phyloP scores from a whole-genome alignment of 331 rosid species.

The Prunus yedoensis region DNA sequence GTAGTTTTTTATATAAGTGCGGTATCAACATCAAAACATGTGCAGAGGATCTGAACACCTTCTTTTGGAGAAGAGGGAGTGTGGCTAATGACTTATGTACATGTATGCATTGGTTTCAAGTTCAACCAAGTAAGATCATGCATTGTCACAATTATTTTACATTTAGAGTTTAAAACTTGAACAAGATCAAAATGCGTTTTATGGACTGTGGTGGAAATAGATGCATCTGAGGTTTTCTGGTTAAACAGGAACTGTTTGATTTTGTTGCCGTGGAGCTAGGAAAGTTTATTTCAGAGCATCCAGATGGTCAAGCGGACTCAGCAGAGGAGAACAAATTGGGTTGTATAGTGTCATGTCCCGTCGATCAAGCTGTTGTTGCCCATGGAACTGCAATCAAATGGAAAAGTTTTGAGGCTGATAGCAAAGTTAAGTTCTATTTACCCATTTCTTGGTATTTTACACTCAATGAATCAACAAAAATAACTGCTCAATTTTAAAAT shows the following conservation, averaged over 20 bases:
- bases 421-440: conserved; percentile 51
- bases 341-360: conserved; percentile 50
- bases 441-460: background rate
- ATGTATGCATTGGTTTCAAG: background rate
- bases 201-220: background rate
- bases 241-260: conserved; percentile 44
- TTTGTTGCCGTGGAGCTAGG: conserved; percentile 61
- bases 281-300: conserved; percentile 43
- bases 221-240: background rate
- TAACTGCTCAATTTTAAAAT: background rate
- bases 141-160: background rate
- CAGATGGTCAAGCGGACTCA: conserved; percentile 16
- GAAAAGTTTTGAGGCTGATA: conserved; percentile 41
- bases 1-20: background rate
- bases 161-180: background rate
- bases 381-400: conserved; percentile 40
- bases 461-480: background rate
- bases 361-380: conserved; percentile 29
- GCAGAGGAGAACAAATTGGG: conserved; percentile 40
- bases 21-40: background rate
- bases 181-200: background rate
- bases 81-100: too few relatives aligned
- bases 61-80: background rate
- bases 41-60: background rate
- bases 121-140: too few relatives aligned